Conservation (phyloP, 2,329 filamentous ascomycete species). For the Claviceps lovelessii region DNA sequence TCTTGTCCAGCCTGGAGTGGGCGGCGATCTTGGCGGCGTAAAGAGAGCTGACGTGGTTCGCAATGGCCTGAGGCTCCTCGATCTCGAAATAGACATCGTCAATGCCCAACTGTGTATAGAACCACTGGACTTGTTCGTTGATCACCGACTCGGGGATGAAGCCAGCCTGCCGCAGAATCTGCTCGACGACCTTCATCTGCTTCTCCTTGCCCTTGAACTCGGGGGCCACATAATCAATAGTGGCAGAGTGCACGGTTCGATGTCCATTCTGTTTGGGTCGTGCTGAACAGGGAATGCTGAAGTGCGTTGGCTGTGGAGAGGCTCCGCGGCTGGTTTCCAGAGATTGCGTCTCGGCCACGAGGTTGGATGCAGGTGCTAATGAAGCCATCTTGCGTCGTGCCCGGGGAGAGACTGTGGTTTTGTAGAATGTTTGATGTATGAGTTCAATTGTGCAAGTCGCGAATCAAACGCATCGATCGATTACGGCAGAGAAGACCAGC, state of each 20-base stretch:
- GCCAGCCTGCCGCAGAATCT: constrained; percentile 59
- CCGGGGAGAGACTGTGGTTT: background rate
- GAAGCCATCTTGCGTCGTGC: constrained; percentile 16
- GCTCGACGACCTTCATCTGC: constrained; percentile 83
- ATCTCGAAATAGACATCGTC: constrained; percentile 98
- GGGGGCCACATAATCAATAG: constrained; percentile 86
- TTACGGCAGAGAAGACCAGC: background rate
- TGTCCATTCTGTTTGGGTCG: constrained; percentile 45
- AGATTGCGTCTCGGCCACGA: constrained; percentile 26
- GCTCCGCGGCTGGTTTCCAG: constrained; percentile 45
- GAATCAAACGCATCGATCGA: background rate
- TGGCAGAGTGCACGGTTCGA: constrained; percentile 70
- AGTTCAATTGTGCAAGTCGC: background rate
- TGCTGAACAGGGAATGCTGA: constrained; percentile 51
- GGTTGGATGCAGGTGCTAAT: constrained; percentile 23
- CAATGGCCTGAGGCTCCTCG: constrained; percentile 72
- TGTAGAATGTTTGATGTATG: background rate
- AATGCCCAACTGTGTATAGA: constrained; percentile 94
- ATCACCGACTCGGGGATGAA: constrained; percentile 79
- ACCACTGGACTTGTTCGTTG: constrained; percentile 81
- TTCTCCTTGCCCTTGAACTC: constrained; percentile 85
- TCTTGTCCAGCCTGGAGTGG: constrained; percentile 83
- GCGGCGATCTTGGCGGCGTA: constrained; percentile 96
- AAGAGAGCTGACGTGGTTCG: constrained; percentile 86
- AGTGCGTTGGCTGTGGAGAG: constrained; percentile 77